phyloP scores from a whole-genome alignment of 116 monocot species.

The Phalaenopsis hybrid region DNA sequence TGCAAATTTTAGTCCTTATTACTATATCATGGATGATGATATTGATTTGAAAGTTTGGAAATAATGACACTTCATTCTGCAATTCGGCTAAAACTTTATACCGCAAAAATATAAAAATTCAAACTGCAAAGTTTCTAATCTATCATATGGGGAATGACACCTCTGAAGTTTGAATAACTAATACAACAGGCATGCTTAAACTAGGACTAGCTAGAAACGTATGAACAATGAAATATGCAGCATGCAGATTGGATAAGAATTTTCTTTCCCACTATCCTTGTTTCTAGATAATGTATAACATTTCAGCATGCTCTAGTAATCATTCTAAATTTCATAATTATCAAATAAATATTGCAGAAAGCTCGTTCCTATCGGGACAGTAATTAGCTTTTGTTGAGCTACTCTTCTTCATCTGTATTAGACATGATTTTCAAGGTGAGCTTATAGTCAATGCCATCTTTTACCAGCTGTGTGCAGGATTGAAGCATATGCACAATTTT shows the following conservation, averaged over 20 bases:
- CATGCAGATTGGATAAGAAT: neutral
- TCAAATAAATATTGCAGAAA: neutral
- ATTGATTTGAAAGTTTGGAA: too few species aligned
- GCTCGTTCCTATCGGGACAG: neutral
- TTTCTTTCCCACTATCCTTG: neutral
- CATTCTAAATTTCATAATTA: neutral
- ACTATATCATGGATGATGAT: too few species aligned
- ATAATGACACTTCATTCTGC: too few species aligned
- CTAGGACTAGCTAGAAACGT: neutral
- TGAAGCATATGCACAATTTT: constrained; percentile 93
- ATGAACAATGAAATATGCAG: neutral
- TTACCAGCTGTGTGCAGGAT: constrained; percentile 84
- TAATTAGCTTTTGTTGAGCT: neutral
- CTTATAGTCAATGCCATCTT: neutral
- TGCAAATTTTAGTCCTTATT: too few species aligned
- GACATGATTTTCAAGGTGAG: neutral
- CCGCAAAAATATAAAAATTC: too few species aligned
- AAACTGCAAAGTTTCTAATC: too few species aligned
- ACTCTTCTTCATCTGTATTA: neutral
- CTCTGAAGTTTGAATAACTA: neutral
- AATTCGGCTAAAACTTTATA: too few species aligned
- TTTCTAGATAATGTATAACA: neutral
- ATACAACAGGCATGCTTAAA: neutral
- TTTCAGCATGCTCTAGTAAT: neutral
- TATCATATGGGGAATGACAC: too few species aligned